Evolutionary conservation across 805 yeast species (phyloP).

Genomic region (Suhomyces kilbournensis): DNA sequence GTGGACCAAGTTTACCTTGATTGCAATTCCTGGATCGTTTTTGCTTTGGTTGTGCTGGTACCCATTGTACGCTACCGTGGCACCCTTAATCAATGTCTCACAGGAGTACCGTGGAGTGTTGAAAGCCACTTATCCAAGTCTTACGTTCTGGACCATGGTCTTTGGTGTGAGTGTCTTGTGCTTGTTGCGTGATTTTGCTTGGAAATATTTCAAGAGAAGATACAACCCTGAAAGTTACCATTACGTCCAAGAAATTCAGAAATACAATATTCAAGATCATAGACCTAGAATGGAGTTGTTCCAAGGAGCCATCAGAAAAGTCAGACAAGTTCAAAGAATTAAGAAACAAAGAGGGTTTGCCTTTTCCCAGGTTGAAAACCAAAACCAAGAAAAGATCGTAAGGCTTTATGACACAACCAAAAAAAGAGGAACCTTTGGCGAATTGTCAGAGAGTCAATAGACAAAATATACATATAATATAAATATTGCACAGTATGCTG

Average conservation of each 20-base stretch:
- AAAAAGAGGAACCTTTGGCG: constrained; percentile 71
- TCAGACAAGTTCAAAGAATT: constrained; percentile 97
- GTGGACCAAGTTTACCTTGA: constrained; percentile 90
- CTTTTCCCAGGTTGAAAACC: constrained; percentile 86
- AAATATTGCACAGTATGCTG: too few species aligned
- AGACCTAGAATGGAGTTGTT: constrained; percentile 96
- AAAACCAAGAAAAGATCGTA: constrained; percentile 86
- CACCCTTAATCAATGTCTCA: constrained; percentile 81
- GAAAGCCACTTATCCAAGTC: constrained; percentile 69
- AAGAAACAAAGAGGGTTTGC: constrained; percentile 98
- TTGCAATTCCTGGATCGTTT: constrained; percentile 95
- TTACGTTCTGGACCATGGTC: constrained; percentile 78
- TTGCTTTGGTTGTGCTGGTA: constrained; percentile 77
- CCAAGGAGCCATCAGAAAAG: constrained; percentile 95
- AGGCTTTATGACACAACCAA: constrained; percentile 95
- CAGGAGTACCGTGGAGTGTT: constrained; percentile 81
- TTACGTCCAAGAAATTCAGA: constrained; percentile 94
- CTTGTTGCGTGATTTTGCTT: constrained; percentile 78
- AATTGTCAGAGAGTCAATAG: constrained; percentile 26
- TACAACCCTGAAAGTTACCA: constrained; percentile 91
- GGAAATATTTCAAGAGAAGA: constrained; percentile 94
- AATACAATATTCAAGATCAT: constrained; percentile 87
- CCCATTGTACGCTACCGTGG: constrained; percentile 83
- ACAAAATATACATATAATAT: neutral
- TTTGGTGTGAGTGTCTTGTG: constrained; percentile 77